Percentiles rank a stretch among this genome's conserved stretches.
phyloP scores from a whole-genome alignment of 805 yeast species.

The Candida loeiensis region DNA sequence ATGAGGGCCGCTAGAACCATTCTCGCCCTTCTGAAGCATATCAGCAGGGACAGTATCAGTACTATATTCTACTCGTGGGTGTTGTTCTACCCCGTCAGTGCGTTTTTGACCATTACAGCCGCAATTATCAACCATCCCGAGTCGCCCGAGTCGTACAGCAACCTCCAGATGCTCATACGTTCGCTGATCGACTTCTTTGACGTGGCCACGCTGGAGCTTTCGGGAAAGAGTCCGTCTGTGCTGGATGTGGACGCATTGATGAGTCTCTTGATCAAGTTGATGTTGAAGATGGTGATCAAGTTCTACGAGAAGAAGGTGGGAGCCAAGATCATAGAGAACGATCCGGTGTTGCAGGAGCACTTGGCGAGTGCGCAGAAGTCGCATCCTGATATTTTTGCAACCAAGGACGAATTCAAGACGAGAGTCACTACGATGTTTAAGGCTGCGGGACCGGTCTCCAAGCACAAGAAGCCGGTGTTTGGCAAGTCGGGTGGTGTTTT shows the following conservation, averaged over 20 bases:
- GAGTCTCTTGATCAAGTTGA: slow-evolving; percentile 17
- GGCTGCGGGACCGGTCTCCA: background rate
- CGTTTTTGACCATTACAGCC: slow-evolving; percentile 19
- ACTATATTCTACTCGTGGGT: slow-evolving; percentile 31
- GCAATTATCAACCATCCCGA: slow-evolving; percentile 27
- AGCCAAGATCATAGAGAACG: slow-evolving; percentile 10
- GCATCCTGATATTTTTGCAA: slow-evolving; percentile 11
- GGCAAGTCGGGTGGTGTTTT: background rate
- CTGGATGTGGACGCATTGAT: slow-evolving; percentile 11
- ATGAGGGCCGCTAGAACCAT: slow-evolving; percentile 38
- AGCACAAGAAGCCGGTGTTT: background rate
- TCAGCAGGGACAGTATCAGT: slow-evolving; percentile 19
- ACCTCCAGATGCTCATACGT: slow-evolving; percentile 29
- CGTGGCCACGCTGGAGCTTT: background rate
- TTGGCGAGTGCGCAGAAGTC: slow-evolving; percentile 13
- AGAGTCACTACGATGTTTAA: slow-evolving; percentile 6
- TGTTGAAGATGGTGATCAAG: slow-evolving; percentile 17
- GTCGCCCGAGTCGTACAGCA: slow-evolving; percentile 24
- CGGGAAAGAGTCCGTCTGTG: slow-evolving; percentile 1
- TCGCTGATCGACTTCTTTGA: slow-evolving; percentile 17
- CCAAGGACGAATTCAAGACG: slow-evolving; percentile 1
- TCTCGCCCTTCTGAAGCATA: slow-evolving; percentile 20
- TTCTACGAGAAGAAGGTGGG: slow-evolving; percentile 15
- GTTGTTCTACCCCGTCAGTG: slow-evolving; percentile 30
- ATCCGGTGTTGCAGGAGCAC: slow-evolving; percentile 14